Percentiles rank a stretch among this genome's conserved stretches.
Conservation (phyloP, 225 moss, liverwort and hornwort genomes). For the Sphagnum tenellum region DNA sequence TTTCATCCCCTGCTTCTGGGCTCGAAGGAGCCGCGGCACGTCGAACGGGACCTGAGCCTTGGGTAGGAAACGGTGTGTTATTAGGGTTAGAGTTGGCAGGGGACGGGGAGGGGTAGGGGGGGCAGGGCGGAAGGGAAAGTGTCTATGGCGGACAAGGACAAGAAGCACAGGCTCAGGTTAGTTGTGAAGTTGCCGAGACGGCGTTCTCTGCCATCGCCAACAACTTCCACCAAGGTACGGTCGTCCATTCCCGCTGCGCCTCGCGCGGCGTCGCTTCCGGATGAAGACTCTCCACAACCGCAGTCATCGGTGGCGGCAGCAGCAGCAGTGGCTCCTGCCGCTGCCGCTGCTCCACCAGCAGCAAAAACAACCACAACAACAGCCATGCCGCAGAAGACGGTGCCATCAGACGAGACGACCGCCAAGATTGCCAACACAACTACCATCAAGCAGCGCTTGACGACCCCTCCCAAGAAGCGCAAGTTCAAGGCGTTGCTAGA, state of each 20-base stretch:
- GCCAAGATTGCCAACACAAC: conserved; percentile 14
- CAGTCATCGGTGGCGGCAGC: conserved; percentile 14
- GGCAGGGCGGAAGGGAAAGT: conserved; percentile 46
- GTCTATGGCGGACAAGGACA: conserved; percentile 99
- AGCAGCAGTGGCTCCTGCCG: neutral
- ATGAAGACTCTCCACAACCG: conserved; percentile 7
- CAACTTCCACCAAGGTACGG: conserved; percentile 17
- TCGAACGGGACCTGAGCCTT: too few relatives aligned
- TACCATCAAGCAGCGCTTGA: conserved; percentile 15
- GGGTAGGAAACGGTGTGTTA: too few relatives aligned
- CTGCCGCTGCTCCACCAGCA: conserved; percentile 8
- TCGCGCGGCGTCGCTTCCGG: conserved; percentile 20
- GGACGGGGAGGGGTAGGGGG: conserved; percentile 14
- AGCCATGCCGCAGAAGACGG: conserved; percentile 14
- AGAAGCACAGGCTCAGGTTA: conserved; percentile 98
- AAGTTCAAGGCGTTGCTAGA: conserved; percentile 94
- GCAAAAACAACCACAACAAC: conserved; percentile 1
- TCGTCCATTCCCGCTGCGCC: conserved; percentile 23
- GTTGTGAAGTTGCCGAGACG: conserved; percentile 88
- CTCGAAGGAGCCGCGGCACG: too few relatives aligned
- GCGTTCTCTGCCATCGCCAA: conserved; percentile 17
- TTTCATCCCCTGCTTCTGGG: too few relatives aligned
- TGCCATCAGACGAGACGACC: conserved; percentile 7
- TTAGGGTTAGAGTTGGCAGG: conserved; percentile 11
- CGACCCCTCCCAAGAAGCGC: conserved; percentile 90